These are phyloP conservation scores for Sanghuangporus baumii DNA, from an alignment of 1,284 basidiomycete species.

Conservation along the genomic window DNA sequence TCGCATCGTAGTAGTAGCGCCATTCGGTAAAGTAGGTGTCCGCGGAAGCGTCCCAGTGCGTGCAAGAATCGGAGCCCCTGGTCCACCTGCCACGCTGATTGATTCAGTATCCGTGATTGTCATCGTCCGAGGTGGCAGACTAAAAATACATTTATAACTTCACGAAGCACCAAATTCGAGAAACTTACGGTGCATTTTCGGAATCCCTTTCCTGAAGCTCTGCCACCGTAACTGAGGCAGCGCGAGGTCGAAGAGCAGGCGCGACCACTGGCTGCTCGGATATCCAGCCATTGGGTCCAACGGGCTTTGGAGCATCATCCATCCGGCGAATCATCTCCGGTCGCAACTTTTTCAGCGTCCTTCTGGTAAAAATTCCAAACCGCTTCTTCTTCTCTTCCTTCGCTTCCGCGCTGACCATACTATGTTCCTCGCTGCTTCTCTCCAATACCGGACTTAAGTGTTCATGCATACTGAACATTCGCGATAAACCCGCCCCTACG, in stretches of 20 bases:
- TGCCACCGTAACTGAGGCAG: not conserved
- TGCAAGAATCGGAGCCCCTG: not conserved
- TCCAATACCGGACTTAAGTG: not conserved
- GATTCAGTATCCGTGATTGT: not conserved
- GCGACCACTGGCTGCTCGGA: slow-evolving; percentile 34
- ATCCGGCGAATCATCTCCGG: slow-evolving; percentile 85
- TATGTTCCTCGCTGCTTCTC: not conserved
- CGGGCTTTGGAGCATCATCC: slow-evolving; percentile 71
- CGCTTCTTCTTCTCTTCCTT: slow-evolving; percentile 7
- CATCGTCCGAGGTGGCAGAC: not conserved
- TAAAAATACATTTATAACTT: not conserved
- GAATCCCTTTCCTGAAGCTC: not conserved
- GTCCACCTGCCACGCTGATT: not conserved
- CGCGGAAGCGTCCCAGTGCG: not conserved
- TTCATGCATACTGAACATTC: not conserved
- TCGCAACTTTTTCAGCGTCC: slow-evolving; percentile 33
- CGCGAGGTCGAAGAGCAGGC: not conserved
- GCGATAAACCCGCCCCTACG: not conserved
- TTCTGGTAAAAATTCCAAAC: slow-evolving; percentile 7
- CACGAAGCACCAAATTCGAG: not conserved
- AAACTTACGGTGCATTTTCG: not conserved
- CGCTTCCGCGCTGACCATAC: not conserved
- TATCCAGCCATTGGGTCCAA: slow-evolving; percentile 79
- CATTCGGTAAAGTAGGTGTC: slow-evolving; percentile 7
- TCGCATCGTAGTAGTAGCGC: not conserved